These are phyloP conservation scores for Mycotypha africana DNA, from an alignment of 371 early-diverging fungal species.

Conservation along the genomic window DNA sequence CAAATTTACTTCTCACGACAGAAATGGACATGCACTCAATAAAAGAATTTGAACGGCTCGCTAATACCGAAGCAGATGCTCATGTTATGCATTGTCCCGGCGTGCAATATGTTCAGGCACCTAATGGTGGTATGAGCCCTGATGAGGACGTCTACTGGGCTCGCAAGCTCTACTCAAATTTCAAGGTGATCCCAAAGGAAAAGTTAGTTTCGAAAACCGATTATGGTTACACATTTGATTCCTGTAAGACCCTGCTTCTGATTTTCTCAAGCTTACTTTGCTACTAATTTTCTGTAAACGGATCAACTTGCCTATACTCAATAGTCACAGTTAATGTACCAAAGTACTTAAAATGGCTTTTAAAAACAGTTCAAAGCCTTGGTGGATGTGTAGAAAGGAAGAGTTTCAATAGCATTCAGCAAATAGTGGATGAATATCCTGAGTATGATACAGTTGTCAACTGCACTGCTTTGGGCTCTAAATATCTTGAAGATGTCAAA, in stretches of 20 bases:
- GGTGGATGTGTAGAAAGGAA: constrained; percentile 54
- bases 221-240: constrained; percentile 25
- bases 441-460: constrained; percentile 62
- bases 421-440: constrained; percentile 31
- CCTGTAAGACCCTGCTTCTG: constrained; percentile 20
- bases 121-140: constrained; percentile 13
- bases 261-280: not conserved
- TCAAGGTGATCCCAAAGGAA: constrained; percentile 15
- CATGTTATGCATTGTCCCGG: constrained; percentile 26
- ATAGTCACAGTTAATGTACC: constrained; percentile 33
- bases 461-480: constrained; percentile 66
- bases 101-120: constrained; percentile 13
- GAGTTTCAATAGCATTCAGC: constrained; percentile 46
- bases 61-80: constrained; percentile 28
- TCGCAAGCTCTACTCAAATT: constrained; percentile 25
- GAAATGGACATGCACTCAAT: constrained; percentile 31
- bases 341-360: constrained; percentile 63
- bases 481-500: constrained; percentile 59
- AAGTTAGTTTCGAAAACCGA: constrained; percentile 13
- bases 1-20: no score
- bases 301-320: not conserved
- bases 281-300: constrained; percentile 2
- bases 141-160: constrained; percentile 29
- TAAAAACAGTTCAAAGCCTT: constrained; percentile 35
- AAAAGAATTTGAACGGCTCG: constrained; percentile 28